phyloP scores from a whole-genome alignment of 352 stramenopile species.

The Globisporangium echinulatum region DNA sequence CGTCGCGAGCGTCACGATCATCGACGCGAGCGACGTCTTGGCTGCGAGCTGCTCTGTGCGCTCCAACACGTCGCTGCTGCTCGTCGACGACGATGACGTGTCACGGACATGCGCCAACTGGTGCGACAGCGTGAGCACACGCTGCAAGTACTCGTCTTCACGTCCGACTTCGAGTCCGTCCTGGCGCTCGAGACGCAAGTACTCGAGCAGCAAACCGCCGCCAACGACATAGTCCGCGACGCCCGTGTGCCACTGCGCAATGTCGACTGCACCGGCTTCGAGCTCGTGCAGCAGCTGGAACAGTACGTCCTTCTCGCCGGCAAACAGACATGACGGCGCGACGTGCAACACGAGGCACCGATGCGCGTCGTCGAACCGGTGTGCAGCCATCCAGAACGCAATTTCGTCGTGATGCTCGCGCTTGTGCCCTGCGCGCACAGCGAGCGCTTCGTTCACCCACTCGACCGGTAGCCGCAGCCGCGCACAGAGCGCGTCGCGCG shows the following conservation, averaged over 20 bases:
- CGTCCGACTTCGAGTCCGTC: conserved; percentile 43
- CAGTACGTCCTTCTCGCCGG: conserved; percentile 48
- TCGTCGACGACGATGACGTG: conserved; percentile 1
- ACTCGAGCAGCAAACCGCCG: conserved; percentile 62
- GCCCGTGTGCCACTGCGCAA: conserved; percentile 61
- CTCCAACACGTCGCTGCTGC: conserved; percentile 7
- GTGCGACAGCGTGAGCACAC: conserved; percentile 49
- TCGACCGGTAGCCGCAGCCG: conserved; percentile 43
- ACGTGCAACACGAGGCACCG: conserved; percentile 50
- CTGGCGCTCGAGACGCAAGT: conserved; percentile 57
- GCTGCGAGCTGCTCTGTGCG: conserved; percentile 23
- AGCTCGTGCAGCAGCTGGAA: conserved; percentile 48
- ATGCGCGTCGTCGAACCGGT: conserved; percentile 57
- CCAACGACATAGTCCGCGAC: conserved; percentile 39
- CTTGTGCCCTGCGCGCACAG: conserved; percentile 40
- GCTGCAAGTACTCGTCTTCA: conserved; percentile 54
- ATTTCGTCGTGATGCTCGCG: conserved; percentile 58
- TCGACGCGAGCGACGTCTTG: conserved; percentile 52
- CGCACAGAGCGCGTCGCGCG: conserved; percentile 43
- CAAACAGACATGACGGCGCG: conserved; percentile 54
- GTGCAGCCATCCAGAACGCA: conserved; percentile 63
- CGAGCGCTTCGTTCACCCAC: conserved; percentile 69
- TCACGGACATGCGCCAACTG: conserved; percentile 36
- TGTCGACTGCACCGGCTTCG: conserved; percentile 40
- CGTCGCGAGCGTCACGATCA: conserved; percentile 51